These are phyloP conservation scores for Dothideomycetes sp. DNA, from an alignment of 2,329 filamentous ascomycete genomes.

Conservation along the genomic window DNA sequence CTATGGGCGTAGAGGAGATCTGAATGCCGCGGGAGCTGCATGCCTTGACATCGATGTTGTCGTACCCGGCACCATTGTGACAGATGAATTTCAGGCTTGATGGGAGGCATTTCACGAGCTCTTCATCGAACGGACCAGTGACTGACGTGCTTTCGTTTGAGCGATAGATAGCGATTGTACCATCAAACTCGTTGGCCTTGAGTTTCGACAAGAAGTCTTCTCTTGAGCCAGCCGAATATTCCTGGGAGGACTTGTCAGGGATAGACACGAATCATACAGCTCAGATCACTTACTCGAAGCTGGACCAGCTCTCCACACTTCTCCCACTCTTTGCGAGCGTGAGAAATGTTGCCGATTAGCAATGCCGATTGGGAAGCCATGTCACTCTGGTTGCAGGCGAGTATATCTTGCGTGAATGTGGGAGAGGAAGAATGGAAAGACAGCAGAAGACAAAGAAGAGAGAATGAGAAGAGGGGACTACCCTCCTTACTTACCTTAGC, in stretches of 20 bases:
- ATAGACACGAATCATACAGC: neutral
- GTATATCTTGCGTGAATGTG: too few relatives aligned
- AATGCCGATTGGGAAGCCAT: slow-evolving; percentile 22
- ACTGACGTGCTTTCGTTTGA: slow-evolving; percentile 43
- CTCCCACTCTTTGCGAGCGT: slow-evolving; percentile 37
- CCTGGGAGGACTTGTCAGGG: slow-evolving; percentile 21
- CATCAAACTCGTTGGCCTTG: slow-evolving; percentile 43
- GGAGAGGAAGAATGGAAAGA: too few relatives aligned
- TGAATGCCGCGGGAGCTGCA: slow-evolving; percentile 26
- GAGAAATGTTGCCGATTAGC: slow-evolving; percentile 33
- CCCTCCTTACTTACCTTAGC: too few relatives aligned
- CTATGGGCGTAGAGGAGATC: slow-evolving; percentile 36
- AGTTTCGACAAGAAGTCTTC: slow-evolving; percentile 46
- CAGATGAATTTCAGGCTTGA: slow-evolving; percentile 32
- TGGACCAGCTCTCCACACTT: slow-evolving; percentile 20
- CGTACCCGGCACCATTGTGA: slow-evolving; percentile 32
- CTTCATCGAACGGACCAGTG: slow-evolving; percentile 35
- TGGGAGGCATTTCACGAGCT: slow-evolving; percentile 31
- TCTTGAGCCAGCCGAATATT: slow-evolving; percentile 42
- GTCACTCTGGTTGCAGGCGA: too few relatives aligned
- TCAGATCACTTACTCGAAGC: slow-evolving; percentile 17
- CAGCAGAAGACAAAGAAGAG: too few relatives aligned
- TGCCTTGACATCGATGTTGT: slow-evolving; percentile 24
- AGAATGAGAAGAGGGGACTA: too few relatives aligned
- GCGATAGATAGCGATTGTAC: slow-evolving; percentile 46